phyloP scores from a whole-genome alignment of 164 flowering plant species.

The Kalanchoe fedtschenkoi region DNA sequence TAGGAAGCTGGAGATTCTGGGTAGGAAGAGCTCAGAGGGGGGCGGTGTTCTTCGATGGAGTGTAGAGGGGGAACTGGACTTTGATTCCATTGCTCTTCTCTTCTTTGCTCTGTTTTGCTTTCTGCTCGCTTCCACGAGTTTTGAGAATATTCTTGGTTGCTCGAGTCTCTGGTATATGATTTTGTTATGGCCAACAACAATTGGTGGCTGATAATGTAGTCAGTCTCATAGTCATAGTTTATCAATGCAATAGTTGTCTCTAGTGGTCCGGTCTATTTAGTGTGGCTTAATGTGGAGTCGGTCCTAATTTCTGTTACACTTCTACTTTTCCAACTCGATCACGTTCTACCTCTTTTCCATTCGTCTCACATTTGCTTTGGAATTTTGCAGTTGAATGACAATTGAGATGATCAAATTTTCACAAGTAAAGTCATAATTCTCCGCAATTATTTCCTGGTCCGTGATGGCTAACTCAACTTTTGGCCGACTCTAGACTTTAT shows the following conservation, averaged over 20 bases:
- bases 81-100: background rate
- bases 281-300: background rate
- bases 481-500: too few relatives aligned
- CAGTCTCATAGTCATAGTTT: background rate
- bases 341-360: too few relatives aligned
- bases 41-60: slow-evolving; percentile 16
- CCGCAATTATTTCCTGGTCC: background rate
- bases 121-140: background rate
- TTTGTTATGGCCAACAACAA: too few relatives aligned
- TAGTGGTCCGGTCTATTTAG: background rate
- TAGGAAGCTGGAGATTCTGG: slow-evolving; percentile 10
- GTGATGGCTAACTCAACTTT: background rate
- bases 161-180: background rate
- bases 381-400: background rate
- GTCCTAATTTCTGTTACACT: background rate
- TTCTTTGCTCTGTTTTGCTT: background rate
- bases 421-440: background rate
- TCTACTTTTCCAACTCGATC: background rate
- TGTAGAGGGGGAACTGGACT: slow-evolving; percentile 8
- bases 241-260: background rate
- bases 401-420: background rate
- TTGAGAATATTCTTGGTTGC: background rate
- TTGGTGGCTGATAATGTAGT: background rate
- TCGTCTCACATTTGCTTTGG: background rate
- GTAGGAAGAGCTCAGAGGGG: slow-evolving; percentile 9